A percentile compares a stretch with the other conserved stretches of the same genome.
phyloP scores from a whole-genome alignment of 83 land plant genomes.

The Diphasiastrum complanatum region DNA sequence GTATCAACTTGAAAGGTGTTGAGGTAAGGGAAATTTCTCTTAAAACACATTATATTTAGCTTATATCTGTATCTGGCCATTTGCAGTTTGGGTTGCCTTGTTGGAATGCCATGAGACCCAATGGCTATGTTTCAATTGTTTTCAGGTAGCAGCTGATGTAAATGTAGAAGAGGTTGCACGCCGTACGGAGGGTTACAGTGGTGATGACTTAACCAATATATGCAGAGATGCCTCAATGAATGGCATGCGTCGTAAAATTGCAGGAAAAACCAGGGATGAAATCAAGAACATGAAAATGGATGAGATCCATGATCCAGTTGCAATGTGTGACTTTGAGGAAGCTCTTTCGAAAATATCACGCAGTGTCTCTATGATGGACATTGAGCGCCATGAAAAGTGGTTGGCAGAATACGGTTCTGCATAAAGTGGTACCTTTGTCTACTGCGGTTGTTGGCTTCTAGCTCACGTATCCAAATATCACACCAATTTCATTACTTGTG shows the following conservation, averaged over 20 bases:
- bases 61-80: not conserved
- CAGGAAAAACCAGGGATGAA: conserved; percentile 94
- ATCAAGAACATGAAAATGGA: conserved; percentile 95
- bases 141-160: conserved; percentile 87
- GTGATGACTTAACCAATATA: conserved; percentile 94
- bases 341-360: conserved; percentile 78
- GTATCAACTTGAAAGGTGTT: conserved; percentile 79
- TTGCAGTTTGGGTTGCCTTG: not conserved
- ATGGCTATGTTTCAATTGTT: too few species aligned
- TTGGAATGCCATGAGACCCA: too few species aligned
- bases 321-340: conserved; percentile 96
- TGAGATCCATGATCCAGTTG: conserved; percentile 90
- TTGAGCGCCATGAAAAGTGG: conserved; percentile 97
- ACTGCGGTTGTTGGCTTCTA: too few species aligned
- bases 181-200: conserved; percentile 94
- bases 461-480: too few species aligned
- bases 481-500: too few species aligned
- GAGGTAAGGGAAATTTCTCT: conserved; percentile 49
- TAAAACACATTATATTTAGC: not conserved
- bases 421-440: too few species aligned
- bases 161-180: conserved; percentile 83
- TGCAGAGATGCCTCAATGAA: conserved; percentile 96
- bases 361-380: conserved; percentile 74
- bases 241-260: conserved; percentile 96
- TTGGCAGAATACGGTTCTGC: conserved; percentile 89